Evolutionary conservation across 345 rosid species (phyloP), one percentile per base, ranked within the genome.

Genomic region (Mercurialis annua): DNA sequence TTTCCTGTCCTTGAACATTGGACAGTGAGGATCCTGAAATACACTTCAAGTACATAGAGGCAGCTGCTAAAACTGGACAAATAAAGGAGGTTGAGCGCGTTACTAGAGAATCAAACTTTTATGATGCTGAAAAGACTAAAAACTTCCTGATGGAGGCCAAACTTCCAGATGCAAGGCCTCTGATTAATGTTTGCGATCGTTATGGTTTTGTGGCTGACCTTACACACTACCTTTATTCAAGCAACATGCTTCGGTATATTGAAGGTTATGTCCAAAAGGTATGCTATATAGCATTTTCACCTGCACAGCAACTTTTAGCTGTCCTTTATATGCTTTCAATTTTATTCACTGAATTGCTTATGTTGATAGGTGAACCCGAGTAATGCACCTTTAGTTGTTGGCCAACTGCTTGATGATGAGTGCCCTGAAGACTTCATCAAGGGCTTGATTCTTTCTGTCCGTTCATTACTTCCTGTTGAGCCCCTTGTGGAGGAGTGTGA

Each of bases 181-280:
- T 93, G 73, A 93, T 93, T 69, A 93, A 93, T 87, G 98, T 95
- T 68, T 95, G 99, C 64, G 99, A 95, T 68, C 98, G 99, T 18
- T 95, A 92, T 78, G 94, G 99, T 55, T 95, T 81, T 82, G 99
- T 92, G 66, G 92, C 96, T 31, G 99, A 92, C 77, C 92, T 95
- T 53, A 95, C 97, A 10, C 99, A 92, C 80, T 92, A 95, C 83
- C 93, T 95, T 18, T 95, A 95, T 83, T 59, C 92, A 59, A 95
- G 76, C 78, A 90, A 85, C 81, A 82, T 82, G 99, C 98, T 90
- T 53, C 99, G 99, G 1, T 95, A 95, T 72, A 92, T 95, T 76
- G 99, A 95, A 80, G 99, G 99, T 68, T 95, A 95, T 77, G 98
- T 90, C 52, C 99, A 95, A 77, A 95, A 95, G 99, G 99, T 95